Conservation (phyloP, 768 basidiomycete genomes). For the Kwoniella newhampshirensis region DNA sequence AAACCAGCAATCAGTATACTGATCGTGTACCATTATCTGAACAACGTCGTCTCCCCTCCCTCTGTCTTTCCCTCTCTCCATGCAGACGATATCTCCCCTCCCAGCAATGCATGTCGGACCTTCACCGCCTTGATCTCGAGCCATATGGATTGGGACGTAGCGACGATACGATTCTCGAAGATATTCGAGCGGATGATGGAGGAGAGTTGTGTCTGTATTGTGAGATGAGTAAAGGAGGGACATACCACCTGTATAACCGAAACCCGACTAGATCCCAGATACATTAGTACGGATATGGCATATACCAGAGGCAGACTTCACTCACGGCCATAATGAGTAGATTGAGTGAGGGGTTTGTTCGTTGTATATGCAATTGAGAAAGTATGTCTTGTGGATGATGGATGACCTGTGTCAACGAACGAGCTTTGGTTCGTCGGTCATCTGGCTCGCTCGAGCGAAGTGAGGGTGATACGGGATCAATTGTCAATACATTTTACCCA, state of each 20-base stretch:
- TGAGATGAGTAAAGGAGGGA: slow-evolving; percentile 12
- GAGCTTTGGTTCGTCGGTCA: slow-evolving; percentile 15
- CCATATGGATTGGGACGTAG: too few relatives aligned
- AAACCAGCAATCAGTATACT: neutral
- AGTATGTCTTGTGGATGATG: neutral
- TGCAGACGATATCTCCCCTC: neutral
- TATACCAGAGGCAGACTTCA: too few relatives aligned
- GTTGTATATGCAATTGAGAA: too few relatives aligned
- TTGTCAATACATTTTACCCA: too few relatives aligned
- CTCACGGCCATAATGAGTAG: slow-evolving; percentile 33
- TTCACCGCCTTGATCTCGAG: too few relatives aligned
- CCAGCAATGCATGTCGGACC: too few relatives aligned
- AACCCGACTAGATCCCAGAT: slow-evolving; percentile 61
- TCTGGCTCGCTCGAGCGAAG: too few relatives aligned
- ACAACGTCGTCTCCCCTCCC: neutral
- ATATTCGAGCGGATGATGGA: neutral
- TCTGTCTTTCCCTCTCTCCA: neutral
- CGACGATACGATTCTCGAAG: too few relatives aligned
- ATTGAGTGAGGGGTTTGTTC: too few relatives aligned
- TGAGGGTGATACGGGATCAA: too few relatives aligned
- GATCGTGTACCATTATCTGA: too few relatives aligned
- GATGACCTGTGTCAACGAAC: slow-evolving; percentile 3
- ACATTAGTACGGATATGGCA: neutral
- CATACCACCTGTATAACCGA: slow-evolving; percentile 64
- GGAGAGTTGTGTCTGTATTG: neutral